Evolutionary conservation across 2,329 filamentous ascomycete species (phyloP), one percentile per base, ranked within the genome.

Genomic region (Alternaria sp.): DNA sequence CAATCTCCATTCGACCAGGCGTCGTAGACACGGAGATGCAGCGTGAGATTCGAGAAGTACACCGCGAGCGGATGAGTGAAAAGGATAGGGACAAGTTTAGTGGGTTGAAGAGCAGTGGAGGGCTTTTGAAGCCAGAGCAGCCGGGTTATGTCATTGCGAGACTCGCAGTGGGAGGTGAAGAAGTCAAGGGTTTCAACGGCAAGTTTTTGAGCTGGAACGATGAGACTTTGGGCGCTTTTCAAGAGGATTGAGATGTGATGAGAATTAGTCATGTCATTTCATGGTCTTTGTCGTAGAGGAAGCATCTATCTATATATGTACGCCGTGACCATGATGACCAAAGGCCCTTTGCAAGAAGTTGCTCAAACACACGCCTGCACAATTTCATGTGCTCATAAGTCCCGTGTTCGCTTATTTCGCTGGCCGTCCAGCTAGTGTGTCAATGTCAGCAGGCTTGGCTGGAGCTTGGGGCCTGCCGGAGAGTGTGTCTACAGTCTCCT

Each of bases 11-110:
- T 33, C 83, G 88, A 4, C 93, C 93, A 0, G 93, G 93, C 2
- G 87, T 91, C 44, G 90, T 96, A 7, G 90, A 97, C 72, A 97
- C 93, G 0, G 89, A 89, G 51, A 97, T 97, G 93, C 93, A 97
- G 76, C 84, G 84, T n/a, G 85, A 90, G 56, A 85, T 99, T 56
- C 83, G 95, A 50, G 88, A 93, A 45, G 85, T 87, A 57, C 90
- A 95, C 75, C 81, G 84, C 7, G 82, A 80, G 28, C 79, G 78
- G 14, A 86, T 91, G 84, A 84, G 86, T 64, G 78, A 79, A 21
- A 81, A 82, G 51, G 84, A 88, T 66, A 81, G 81, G 24, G 77
- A 80, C 17, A 88, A 85, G 68, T 98, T 98, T 69, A 81, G 86
- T 11, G 81, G 85, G 1, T 83, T 90, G 14, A 89, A 93, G 73